These are phyloP conservation scores for Biscogniauxia sp. DNA, from an alignment of 2,329 filamentous ascomycete genomes.

Conservation along the genomic window DNA sequence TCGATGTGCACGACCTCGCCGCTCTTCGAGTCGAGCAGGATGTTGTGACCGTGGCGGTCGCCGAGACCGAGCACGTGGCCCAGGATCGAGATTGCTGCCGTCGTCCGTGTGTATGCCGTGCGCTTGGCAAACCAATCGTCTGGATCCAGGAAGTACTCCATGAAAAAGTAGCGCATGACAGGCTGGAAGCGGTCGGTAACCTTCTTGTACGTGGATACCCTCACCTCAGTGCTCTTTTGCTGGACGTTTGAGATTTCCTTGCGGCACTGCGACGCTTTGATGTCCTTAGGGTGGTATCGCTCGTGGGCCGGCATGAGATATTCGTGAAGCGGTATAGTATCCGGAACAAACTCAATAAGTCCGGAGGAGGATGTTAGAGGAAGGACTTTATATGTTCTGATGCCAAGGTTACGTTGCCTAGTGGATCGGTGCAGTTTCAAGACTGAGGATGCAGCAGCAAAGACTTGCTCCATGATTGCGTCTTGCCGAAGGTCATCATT, in stretches of 20 bases:
- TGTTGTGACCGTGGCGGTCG: slow-evolving; percentile 95
- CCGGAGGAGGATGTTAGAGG: slow-evolving; percentile 82
- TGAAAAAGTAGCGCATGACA: slow-evolving; percentile 95
- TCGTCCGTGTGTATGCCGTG: slow-evolving; percentile 88
- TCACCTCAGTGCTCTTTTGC: slow-evolving; percentile 64
- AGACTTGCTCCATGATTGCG: slow-evolving; percentile 99
- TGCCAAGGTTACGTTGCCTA: slow-evolving; percentile 81
- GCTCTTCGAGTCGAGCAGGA: slow-evolving; percentile 82
- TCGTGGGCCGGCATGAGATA: slow-evolving; percentile 90
- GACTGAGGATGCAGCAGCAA: slow-evolving; percentile 89
- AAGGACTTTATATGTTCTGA: slow-evolving; percentile 95
- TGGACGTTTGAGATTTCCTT: slow-evolving; percentile 76
- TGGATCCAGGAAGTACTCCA: slow-evolving; percentile 88
- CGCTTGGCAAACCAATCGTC: slow-evolving; percentile 94
- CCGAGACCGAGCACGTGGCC: slow-evolving; percentile 91
- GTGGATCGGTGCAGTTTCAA: slow-evolving; percentile 83
- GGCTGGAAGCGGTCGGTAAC: slow-evolving; percentile 83
- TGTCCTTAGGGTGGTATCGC: slow-evolving; percentile 79
- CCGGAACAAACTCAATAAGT: slow-evolving; percentile 93
- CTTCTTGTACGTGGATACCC: slow-evolving; percentile 72
- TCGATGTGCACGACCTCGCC: slow-evolving; percentile 98
- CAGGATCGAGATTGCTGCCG: slow-evolving; percentile 91
- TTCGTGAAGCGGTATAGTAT: slow-evolving; percentile 89
- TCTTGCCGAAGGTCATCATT: slow-evolving; percentile 96
- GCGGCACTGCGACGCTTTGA: slow-evolving; percentile 72